Evolutionary conservation across 768 basidiomycete genomes (phyloP).

Genomic region (Tulasnella sp.): DNA sequence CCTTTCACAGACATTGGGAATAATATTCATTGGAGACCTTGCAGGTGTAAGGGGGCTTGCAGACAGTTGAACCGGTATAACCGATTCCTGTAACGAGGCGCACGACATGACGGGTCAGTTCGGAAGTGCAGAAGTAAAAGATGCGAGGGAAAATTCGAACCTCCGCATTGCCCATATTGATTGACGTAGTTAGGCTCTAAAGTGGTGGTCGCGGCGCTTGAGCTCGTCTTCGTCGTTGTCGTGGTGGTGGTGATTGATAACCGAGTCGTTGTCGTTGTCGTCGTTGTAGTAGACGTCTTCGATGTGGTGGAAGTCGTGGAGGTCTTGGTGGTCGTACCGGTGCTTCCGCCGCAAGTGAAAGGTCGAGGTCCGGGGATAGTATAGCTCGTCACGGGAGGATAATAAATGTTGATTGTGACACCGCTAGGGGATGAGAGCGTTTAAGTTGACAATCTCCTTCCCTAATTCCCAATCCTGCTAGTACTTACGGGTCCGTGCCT

Average conservation of each 20-base stretch:
- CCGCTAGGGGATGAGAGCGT: background rate
- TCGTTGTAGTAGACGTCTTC: background rate
- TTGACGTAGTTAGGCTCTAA: background rate
- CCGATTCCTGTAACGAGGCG: background rate
- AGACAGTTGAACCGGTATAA: slow-evolving; percentile 25
- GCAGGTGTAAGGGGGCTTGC: slow-evolving; percentile 25
- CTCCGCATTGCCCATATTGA: background rate
- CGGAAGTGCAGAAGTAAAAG: background rate
- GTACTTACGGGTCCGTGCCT: background rate
- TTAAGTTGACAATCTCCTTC: background rate
- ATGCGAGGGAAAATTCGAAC: background rate
- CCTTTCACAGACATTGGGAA: slow-evolving; percentile 11
- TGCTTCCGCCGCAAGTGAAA: slow-evolving; percentile 15
- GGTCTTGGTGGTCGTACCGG: background rate
- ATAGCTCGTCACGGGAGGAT: slow-evolving; percentile 24
- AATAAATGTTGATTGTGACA: slow-evolving; percentile 26
- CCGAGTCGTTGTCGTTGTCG: background rate
- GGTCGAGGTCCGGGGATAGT: slow-evolving; percentile 21
- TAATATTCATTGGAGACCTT: slow-evolving; percentile 13
- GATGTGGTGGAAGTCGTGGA: background rate
- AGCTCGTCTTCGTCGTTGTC: background rate
- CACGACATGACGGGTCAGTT: background rate
- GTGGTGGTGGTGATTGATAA: background rate
- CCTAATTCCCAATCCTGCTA: background rate
- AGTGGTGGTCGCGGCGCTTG: background rate